Evolutionary conservation across 2,329 filamentous ascomycete genomes (phyloP), one percentile per base, ranked within the genome.

Genomic region (Ascocoryne sarcoides): DNA sequence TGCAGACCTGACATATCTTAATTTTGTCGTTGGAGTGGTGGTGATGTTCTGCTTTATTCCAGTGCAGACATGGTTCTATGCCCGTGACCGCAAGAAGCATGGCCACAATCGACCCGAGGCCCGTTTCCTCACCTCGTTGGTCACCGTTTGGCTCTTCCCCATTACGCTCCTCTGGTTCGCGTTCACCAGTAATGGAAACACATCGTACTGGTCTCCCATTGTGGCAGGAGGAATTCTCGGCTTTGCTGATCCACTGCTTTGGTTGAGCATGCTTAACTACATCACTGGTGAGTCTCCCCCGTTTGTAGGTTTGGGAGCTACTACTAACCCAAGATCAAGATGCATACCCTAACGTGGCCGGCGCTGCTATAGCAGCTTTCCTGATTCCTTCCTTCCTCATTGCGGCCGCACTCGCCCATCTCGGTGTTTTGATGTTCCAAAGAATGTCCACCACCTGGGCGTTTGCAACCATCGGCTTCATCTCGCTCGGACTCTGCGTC

Each of bases 261-360:
- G 62, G 62, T 53, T 66, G n/a, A 50, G 54, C 36, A 66, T 65
- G 63, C 48, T 67, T 32, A 66, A 63, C 38, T 67, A 67, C 46
- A 62, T 65, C 34, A 62, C 62, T 20, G 62, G 51, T 51, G 45
- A 17, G 17, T 20, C 18, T n/a, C n/a, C n/a, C n/a, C n/a, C n/a
- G n/a, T n/a, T n/a, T n/a, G n/a, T n/a, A n/a, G n/a, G n/a, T n/a
- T n/a, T n/a, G n/a, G n/a, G n/a, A n/a, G n/a, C n/a, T n/a, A n/a
- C n/a, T n/a, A n/a, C n/a, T n/a, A n/a, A n/a, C n/a, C n/a, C n/a
- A n/a, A n/a, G n/a, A n/a, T n/a, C n/a, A n/a, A 51, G 54, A 67
- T 48, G 56, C 61, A 4, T 67, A 67, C 37, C 62, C 62, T 20
- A 64, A 63, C 45, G 58, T 65, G 7, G 64, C 63, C 12, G 64